These are phyloP conservation scores for Vaccinium macrocarpon DNA, from an alignment of 148 eudicot species.

Conservation along the genomic window DNA sequence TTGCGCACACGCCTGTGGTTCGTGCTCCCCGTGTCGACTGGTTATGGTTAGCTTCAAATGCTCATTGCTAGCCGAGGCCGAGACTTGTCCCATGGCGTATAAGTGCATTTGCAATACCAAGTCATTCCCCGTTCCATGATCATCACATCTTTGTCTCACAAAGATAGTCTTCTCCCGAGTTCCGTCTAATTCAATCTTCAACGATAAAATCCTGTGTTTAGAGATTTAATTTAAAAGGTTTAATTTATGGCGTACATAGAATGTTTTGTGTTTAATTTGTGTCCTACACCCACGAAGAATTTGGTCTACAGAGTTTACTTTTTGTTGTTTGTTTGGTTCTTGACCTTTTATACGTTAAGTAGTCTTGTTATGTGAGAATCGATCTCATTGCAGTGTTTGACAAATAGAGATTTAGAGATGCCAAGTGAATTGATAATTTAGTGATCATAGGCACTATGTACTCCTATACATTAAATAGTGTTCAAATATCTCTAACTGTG, in stretches of 20 bases:
- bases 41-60: constrained; percentile 76
- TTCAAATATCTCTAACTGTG: too few species aligned
- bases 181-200: background rate
- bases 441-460: too few species aligned
- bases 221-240: background rate
- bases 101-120: constrained; percentile 77
- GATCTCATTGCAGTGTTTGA: too few species aligned
- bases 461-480: too few species aligned
- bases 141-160: background rate
- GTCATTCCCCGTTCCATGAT: constrained; percentile 69
- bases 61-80: constrained; percentile 57
- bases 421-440: too few species aligned
- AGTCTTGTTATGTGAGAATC: too few species aligned
- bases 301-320: background rate
- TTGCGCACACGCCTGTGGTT: constrained; percentile 78
- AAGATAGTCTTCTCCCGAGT: too few species aligned
- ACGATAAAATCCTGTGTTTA: background rate
- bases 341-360: too few species aligned
- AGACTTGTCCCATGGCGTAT: constrained; percentile 89
- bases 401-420: too few species aligned
- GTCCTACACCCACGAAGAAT: background rate
- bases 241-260: background rate
- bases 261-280: background rate
- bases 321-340: background rate
- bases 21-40: constrained; percentile 73